A percentile compares a stretch with the other conserved stretches of the same genome.
phyloP scores from a whole-genome alignment of 2,329 filamentous ascomycete genomes.

The Zymoseptoria pseudotritici region DNA sequence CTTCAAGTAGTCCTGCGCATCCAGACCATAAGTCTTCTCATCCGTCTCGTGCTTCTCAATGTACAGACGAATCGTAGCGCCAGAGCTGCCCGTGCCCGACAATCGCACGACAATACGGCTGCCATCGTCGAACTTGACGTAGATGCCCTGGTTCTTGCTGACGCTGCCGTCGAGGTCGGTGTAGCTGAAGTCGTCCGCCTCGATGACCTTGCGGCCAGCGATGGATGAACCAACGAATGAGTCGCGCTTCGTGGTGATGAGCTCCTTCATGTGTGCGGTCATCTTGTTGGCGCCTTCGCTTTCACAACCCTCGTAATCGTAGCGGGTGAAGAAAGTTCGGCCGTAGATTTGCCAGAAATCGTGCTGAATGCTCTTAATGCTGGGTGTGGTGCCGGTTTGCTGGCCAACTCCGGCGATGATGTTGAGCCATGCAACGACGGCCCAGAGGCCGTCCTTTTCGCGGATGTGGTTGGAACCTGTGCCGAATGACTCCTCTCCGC shows the following conservation, averaged over 20 bases:
- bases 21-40: constrained; percentile 65
- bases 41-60: constrained; percentile 92
- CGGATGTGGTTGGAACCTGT: constrained; percentile 98
- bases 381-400: constrained; percentile 71
- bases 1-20: constrained; percentile 90
- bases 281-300: constrained; percentile 86
- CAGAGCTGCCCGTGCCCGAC: constrained; percentile 89
- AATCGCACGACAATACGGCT: constrained; percentile 92
- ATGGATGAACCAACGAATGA: constrained; percentile 81
- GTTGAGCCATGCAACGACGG: constrained; percentile 94
- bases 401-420: constrained; percentile 92
- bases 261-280: constrained; percentile 67
- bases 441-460: constrained; percentile 98
- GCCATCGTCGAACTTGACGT: constrained; percentile 86
- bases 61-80: constrained; percentile 93
- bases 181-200: constrained; percentile 96
- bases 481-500: constrained; percentile 95
- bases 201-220: constrained; percentile 71
- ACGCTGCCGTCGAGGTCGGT: constrained; percentile 97
- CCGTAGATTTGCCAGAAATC: constrained; percentile 97
- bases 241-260: constrained; percentile 60
- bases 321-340: constrained; percentile 97
- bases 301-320: constrained; percentile 96
- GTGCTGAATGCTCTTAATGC: constrained; percentile 91
- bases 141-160: constrained; percentile 91